These are phyloP conservation scores for Pythium dissotocum DNA, from an alignment of 352 stramenopile genomes.

Conservation along the genomic window DNA sequence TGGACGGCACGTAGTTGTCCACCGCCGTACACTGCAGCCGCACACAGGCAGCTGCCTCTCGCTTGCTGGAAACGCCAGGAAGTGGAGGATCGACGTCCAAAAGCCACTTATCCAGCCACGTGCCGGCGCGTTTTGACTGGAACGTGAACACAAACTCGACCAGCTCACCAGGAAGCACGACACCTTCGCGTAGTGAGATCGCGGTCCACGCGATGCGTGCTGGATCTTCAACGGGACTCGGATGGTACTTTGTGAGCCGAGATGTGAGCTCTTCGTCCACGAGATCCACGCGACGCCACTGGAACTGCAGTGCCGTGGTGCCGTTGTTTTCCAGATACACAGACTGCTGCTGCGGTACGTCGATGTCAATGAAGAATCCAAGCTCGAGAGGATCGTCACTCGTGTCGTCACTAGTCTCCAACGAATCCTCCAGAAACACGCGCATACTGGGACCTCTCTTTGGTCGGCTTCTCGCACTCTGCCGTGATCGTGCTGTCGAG, in stretches of 20 bases:
- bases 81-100: slow-evolving; percentile 54
- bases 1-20: slow-evolving; percentile 54
- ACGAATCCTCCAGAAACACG: slow-evolving; percentile 9
- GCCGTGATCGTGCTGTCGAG: slow-evolving; percentile 13
- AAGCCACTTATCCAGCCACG: slow-evolving; percentile 74
- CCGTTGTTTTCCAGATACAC: slow-evolving; percentile 54
- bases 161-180: slow-evolving; percentile 52
- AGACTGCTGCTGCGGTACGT: slow-evolving; percentile 39
- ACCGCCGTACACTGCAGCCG: slow-evolving; percentile 56
- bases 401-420: not conserved
- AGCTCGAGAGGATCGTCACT: slow-evolving; percentile 20
- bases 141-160: slow-evolving; percentile 70
- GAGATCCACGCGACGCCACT: slow-evolving; percentile 46
- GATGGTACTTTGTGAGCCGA: slow-evolving; percentile 14
- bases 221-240: slow-evolving; percentile 20
- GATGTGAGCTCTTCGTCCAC: slow-evolving; percentile 10
- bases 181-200: slow-evolving; percentile 47
- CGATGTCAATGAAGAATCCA: slow-evolving; percentile 47
- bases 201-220: slow-evolving; percentile 36
- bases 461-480: slow-evolving; percentile 3
- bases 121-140: slow-evolving; percentile 37
- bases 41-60: slow-evolving; percentile 30
- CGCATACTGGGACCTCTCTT: slow-evolving; percentile 16
- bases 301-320: slow-evolving; percentile 53
- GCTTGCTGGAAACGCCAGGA: slow-evolving; percentile 1